Base-by-base conservation (phyloP, 2,329 filamentous ascomycete species). In the Nigrograna mackinnonii region DNA sequence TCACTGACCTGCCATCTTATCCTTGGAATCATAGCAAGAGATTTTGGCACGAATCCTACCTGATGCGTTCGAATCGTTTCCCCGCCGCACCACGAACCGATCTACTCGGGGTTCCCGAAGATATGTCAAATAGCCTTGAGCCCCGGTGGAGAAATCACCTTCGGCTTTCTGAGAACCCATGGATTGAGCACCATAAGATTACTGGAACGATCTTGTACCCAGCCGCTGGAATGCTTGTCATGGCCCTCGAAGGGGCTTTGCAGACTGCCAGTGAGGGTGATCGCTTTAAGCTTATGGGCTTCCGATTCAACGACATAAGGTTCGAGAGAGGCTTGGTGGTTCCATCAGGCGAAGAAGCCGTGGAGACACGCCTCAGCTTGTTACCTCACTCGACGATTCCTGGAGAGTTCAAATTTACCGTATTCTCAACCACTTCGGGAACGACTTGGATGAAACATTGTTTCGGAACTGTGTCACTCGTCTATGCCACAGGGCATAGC, bases 141-240 rank as follows among this genome's bases (percentile, higher is more conserved):
- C 58, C 64, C 0, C 49, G 43, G 19, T 80, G 78, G 78, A 65
- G 76, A 13, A 74, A 75, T 35, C 58, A 75, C 14, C 59, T 78
- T 7, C 63, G 66, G 0, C 39, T 72, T 0, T 58, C 69, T 7
- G 66, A 72, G 4, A 58, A 63, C 2, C 71, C 73, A 0, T 80
- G 78, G 78, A 48, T 79, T 4, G 55, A 58, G 1, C 72, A 79
- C 41, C 76, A 79, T 39, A 57, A 70, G 37, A 64, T 78, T 6
- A 37, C 17, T 14, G 46, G 46, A 13, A 45, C 42, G 1, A 44
- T 51, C 9, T 18, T 43, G 16, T 18, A 22, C 36, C 14, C 22
- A 11, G 22, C 41, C 22, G 11, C 30, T 5, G 20, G 16, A 3
- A 14, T 43, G n/a, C 36, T 31, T 9, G 14, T 22, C 12, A 37